Evolutionary conservation across 2,329 filamentous ascomycete species (phyloP).

Genomic region (Boeremia lycopersici): DNA sequence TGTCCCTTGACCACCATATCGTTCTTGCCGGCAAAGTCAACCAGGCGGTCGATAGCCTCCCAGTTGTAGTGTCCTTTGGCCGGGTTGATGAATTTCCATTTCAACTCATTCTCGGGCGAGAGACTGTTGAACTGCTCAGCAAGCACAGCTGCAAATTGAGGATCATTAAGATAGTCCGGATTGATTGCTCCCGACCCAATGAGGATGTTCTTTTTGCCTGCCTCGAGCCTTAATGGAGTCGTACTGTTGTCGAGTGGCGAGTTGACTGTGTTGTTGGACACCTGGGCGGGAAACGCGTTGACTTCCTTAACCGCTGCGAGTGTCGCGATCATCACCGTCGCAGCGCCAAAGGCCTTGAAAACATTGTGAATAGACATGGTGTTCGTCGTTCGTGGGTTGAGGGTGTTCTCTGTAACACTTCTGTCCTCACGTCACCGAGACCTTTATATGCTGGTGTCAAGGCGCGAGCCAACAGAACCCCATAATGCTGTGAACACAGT

Average conservation of each 20-base stretch:
- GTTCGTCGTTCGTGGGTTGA: too few species aligned
- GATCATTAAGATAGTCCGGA: neutral
- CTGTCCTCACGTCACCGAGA: too few species aligned
- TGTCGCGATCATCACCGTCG: too few species aligned
- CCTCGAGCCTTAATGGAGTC: neutral
- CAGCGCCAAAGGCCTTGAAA: too few species aligned
- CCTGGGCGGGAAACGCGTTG: too few species aligned
- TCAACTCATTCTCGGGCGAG: slow-evolving; percentile 15
- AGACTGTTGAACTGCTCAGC: slow-evolving; percentile 12
- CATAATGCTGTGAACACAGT: too few species aligned
- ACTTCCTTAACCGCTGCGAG: too few species aligned
- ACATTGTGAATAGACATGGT: too few species aligned
- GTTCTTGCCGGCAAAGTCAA: neutral
- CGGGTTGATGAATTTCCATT: slow-evolving; percentile 8
- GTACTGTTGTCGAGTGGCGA: neutral
- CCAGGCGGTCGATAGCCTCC: neutral
- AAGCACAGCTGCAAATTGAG: slow-evolving; percentile 9
- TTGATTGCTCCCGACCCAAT: neutral
- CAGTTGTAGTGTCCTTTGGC: slow-evolving; percentile 9
- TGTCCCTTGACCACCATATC: slow-evolving; percentile 15
- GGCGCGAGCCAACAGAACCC: too few species aligned
- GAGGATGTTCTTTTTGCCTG: neutral
- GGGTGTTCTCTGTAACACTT: too few species aligned
- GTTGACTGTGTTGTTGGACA: too few species aligned
- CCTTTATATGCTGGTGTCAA: too few species aligned